These are phyloP conservation scores for Arabidopsis hybrid DNA, from an alignment of 441 rosid genomes.

Conservation along the genomic window DNA sequence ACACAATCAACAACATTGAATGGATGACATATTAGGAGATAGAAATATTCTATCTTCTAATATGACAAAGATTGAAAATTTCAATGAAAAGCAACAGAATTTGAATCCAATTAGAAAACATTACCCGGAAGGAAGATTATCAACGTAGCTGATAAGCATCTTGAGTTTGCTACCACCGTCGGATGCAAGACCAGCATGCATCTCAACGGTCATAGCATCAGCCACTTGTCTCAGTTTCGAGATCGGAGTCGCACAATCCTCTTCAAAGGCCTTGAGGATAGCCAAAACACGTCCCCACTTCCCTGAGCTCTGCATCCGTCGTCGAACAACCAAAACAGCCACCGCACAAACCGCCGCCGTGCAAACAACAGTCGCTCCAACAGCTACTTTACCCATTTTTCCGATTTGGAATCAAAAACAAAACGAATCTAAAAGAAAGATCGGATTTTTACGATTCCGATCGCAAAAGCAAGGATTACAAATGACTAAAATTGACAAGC, in stretches of 20 bases:
- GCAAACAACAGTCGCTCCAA: conserved; percentile 48
- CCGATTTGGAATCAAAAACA: neutral
- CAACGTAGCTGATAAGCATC: conserved; percentile 73
- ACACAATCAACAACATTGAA: too few species aligned
- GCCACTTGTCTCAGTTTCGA: conserved; percentile 58
- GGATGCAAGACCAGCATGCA: conserved; percentile 76
- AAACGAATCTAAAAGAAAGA: neutral
- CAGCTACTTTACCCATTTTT: conserved; percentile 56
- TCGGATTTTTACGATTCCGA: neutral
- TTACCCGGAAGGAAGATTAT: conserved; percentile 74
- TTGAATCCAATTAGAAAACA: neutral
- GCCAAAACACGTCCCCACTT: conserved; percentile 59
- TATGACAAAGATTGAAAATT: neutral
- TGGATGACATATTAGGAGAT: too few species aligned
- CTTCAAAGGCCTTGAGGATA: conserved; percentile 63
- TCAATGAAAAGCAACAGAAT: neutral
- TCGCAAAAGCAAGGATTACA: neutral
- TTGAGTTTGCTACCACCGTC: conserved; percentile 75
- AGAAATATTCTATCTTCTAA: too few species aligned
- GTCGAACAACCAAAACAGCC: conserved; percentile 47
- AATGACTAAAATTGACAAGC: neutral
- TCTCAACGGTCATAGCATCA: conserved; percentile 73
- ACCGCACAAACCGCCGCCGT: conserved; percentile 50
- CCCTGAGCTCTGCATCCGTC: conserved; percentile 56
- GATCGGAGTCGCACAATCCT: conserved; percentile 60